Evolutionary conservation across 495 filamentous ascomycete species (phyloP).

Genomic region (Neohortaea acidophila): DNA sequence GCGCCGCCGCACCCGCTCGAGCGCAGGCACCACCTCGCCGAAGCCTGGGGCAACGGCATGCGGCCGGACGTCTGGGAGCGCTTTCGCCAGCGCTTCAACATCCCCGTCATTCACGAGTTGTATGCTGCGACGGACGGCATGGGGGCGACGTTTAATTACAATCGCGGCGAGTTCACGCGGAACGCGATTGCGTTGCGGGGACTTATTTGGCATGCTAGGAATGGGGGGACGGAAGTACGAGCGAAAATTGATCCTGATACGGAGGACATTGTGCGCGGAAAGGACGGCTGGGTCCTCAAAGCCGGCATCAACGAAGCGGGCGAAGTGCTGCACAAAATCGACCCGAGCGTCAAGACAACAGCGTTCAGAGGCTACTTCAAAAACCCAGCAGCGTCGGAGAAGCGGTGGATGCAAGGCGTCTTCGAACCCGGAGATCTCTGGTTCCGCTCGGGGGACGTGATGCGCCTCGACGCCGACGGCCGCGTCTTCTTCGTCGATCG

Average conservation of each 20-base stretch:
- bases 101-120: conserved; percentile 71
- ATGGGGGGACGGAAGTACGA: conserved; percentile 17
- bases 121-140: conserved; percentile 80
- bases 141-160: conserved; percentile 61
- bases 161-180: conserved; percentile 58
- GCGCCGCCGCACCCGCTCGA: conserved; percentile 58
- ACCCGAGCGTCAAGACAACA: conserved; percentile 42
- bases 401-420: conserved; percentile 54
- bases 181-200: conserved; percentile 57
- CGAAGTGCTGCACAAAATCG: conserved; percentile 64
- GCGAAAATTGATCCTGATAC: conserved; percentile 25
- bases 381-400: conserved; percentile 47
- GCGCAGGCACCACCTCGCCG: conserved; percentile 54
- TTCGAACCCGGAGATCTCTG: conserved; percentile 60
- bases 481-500: conserved; percentile 64
- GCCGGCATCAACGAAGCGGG: conserved; percentile 52
- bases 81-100: conserved; percentile 76
- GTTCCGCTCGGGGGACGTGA: conserved; percentile 59
- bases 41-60: conserved; percentile 87
- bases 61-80: conserved; percentile 84
- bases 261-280: conserved; percentile 25
- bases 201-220: conserved; percentile 19
- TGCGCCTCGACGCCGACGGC: conserved; percentile 49
- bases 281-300: conserved; percentile 53
- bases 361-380: conserved; percentile 56